Percentiles rank a stretch among this genome's conserved stretches.
Evolutionary conservation across 1,284 basidiomycete genomes (phyloP).

Genomic region (Ustilago trichophora): DNA sequence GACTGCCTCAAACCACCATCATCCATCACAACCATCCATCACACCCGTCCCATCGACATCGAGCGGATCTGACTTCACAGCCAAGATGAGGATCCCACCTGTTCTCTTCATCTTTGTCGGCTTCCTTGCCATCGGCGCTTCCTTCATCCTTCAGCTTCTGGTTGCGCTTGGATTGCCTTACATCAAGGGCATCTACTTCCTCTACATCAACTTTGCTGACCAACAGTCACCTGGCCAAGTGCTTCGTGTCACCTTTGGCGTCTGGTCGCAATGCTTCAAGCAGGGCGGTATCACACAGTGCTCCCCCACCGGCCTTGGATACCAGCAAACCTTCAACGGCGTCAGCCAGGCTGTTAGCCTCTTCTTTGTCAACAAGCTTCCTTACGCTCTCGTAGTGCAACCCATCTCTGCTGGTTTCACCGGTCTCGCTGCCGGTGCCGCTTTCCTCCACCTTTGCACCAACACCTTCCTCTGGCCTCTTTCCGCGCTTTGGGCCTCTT

Average conservation of each 20-base stretch:
- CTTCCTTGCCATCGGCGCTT: constrained; percentile 55
- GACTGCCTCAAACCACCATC: background rate
- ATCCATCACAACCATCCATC: background rate
- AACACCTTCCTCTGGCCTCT: constrained; percentile 58
- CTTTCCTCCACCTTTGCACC: constrained; percentile 53
- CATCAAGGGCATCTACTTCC: constrained; percentile 57
- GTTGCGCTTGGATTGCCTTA: constrained; percentile 52
- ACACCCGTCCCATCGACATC: background rate
- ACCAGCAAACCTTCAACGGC: constrained; percentile 33
- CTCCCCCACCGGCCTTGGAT: constrained; percentile 43
- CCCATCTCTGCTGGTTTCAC: constrained; percentile 58
- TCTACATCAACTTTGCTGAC: constrained; percentile 37
- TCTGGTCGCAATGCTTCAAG: constrained; percentile 52
- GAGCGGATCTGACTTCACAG: background rate
- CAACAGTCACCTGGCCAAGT: background rate
- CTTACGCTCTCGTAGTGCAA: constrained; percentile 55
- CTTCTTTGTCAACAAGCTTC: constrained; percentile 49
- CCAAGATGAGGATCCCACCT: constrained; percentile 31
- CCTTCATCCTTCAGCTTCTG: constrained; percentile 56
- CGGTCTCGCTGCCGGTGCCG: constrained; percentile 50
- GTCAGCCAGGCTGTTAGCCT: constrained; percentile 19
- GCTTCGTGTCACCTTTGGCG: constrained; percentile 35
- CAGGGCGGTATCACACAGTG: constrained; percentile 12
- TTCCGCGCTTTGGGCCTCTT: constrained; percentile 46
- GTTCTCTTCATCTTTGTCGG: constrained; percentile 39